These are phyloP conservation scores for Phylloporus arenicola DNA, from an alignment of 768 basidiomycete genomes.

Conservation along the genomic window DNA sequence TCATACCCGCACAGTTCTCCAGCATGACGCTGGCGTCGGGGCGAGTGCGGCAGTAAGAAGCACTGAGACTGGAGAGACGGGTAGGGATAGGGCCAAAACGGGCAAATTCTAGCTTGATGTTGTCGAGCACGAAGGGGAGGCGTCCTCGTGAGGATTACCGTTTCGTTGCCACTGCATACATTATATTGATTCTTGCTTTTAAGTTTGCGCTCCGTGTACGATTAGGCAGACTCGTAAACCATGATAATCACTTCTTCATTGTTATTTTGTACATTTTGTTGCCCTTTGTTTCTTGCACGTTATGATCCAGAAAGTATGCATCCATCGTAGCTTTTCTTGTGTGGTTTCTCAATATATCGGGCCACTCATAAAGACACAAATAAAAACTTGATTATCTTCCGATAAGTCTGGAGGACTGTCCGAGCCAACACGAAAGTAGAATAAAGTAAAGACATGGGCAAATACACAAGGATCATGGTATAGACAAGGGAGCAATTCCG, in stretches of 20 bases:
- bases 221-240: constrained; percentile 10
- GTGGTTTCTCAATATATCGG: background rate
- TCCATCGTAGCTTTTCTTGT: background rate
- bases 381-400: constrained; percentile 24
- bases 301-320: background rate
- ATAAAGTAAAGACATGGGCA: constrained; percentile 27
- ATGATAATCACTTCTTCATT: background rate
- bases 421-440: constrained; percentile 16
- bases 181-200: constrained; percentile 5
- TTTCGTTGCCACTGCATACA: background rate
- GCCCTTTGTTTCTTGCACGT: background rate
- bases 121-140: constrained; percentile 41
- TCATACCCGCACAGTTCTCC: constrained; percentile 27
- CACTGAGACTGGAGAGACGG: constrained; percentile 41
- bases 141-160: background rate
- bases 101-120: constrained; percentile 43
- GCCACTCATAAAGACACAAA: background rate
- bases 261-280: constrained; percentile 11
- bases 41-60: constrained; percentile 44
- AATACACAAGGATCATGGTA: constrained; percentile 28
- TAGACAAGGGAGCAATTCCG: constrained; percentile 23
- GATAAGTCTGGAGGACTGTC: constrained; percentile 9
- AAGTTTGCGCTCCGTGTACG: constrained; percentile 19
- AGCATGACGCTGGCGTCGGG: constrained; percentile 36
- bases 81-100: constrained; percentile 27